Conservation (phyloP, 257 asterid species). For the Petunia axillaris region DNA sequence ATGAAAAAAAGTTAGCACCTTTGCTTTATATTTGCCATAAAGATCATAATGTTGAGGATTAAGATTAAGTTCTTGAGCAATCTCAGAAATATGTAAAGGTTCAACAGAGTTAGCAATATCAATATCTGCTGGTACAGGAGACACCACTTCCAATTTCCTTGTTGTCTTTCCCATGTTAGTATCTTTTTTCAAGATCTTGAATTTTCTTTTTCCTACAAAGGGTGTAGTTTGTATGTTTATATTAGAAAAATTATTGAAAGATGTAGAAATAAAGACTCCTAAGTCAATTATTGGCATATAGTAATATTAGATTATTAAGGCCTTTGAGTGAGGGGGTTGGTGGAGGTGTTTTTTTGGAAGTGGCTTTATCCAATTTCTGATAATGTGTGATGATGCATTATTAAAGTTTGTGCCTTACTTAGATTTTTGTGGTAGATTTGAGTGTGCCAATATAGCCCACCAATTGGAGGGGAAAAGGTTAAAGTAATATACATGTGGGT, state of each 20-base stretch:
- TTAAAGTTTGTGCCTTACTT: background rate
- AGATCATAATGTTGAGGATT: conserved; percentile 75
- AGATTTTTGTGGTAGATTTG: background rate
- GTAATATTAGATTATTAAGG: background rate
- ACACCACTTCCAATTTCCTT: conserved; percentile 68
- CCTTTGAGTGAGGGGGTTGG: background rate
- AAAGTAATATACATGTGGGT: too few species aligned
- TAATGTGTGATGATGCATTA: background rate
- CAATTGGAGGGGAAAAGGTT: background rate
- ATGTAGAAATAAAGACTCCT: background rate
- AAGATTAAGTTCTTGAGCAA: conserved; percentile 79
- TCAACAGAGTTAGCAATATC: conserved; percentile 93
- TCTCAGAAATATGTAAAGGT: conserved; percentile 78
- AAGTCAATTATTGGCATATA: background rate
- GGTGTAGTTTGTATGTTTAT: conserved; percentile 11
- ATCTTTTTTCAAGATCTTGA: background rate
- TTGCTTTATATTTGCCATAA: conserved; percentile 89
- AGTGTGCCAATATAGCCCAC: background rate
- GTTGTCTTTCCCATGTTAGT: conserved; percentile 65
- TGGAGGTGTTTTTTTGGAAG: background rate
- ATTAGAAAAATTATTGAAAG: background rate
- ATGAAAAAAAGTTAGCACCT: conserved; percentile 43
- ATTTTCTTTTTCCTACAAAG: conserved; percentile 12
- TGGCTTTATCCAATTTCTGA: background rate
- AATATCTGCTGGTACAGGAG: conserved; percentile 95